These are phyloP conservation scores for Pythium angustatum DNA, from an alignment of 352 stramenopile genomes.

Conservation along the genomic window DNA sequence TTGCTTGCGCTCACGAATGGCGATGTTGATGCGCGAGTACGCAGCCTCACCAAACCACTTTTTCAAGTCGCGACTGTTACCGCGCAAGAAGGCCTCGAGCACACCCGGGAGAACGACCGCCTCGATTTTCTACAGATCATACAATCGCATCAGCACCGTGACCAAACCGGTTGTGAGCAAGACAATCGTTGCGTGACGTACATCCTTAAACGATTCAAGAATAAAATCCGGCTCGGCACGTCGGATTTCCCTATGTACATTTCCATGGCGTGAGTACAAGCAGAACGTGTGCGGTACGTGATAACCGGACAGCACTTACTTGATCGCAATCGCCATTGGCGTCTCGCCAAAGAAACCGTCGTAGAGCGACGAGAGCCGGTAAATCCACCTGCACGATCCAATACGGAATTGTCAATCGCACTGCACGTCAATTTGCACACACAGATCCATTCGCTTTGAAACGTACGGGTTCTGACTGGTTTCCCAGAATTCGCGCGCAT, in stretches of 20 bases:
- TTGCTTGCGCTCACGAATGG: constrained; percentile 94
- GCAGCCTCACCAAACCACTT: constrained; percentile 96
- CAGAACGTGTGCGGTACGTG: not conserved
- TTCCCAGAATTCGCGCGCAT: constrained; percentile 95
- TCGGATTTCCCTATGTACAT: constrained; percentile 87
- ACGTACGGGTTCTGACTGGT: constrained; percentile 97
- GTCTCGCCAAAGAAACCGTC: constrained; percentile 97
- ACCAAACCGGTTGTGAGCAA: not conserved
- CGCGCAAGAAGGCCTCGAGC: constrained; percentile 94
- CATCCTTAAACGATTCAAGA: constrained; percentile 94
- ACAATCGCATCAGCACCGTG: not conserved
- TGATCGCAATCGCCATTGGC: constrained; percentile 93
- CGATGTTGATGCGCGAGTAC: constrained; percentile 94
- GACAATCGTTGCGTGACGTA: constrained; percentile 17
- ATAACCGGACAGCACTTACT: constrained; percentile 31
- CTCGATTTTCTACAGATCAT: constrained; percentile 78
- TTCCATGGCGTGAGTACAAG: not conserved
- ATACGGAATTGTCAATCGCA: not conserved
- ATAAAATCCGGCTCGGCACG: constrained; percentile 97
- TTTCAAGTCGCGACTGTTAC: constrained; percentile 94
- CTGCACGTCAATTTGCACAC: not conserved
- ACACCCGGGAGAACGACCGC: constrained; percentile 94
- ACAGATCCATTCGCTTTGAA: too few relatives aligned
- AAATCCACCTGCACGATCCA: constrained; percentile 80
- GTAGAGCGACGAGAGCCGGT: constrained; percentile 97